Evolutionary conservation across 352 stramenopile species (phyloP).

Genomic region (Hyaloperonospora brassicae): DNA sequence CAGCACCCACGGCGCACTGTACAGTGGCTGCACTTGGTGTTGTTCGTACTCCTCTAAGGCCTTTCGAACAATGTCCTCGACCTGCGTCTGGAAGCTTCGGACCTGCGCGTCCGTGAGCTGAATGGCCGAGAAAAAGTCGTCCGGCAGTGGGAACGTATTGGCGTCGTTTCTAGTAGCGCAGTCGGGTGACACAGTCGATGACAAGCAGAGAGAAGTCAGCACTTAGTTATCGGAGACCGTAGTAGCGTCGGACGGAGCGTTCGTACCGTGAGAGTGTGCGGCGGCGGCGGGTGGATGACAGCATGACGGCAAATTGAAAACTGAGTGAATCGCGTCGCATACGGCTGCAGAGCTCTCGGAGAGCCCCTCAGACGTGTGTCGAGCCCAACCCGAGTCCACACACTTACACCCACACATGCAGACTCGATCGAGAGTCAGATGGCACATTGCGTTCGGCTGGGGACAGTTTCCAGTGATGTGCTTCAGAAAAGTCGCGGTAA

Average conservation of each 20-base stretch:
- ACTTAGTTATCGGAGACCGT: conserved; percentile 23
- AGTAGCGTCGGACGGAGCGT: conserved; percentile 3
- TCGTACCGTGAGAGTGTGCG: conserved; percentile 25
- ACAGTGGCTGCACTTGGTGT: conserved; percentile 28
- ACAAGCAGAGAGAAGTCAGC: background rate
- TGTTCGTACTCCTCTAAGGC: conserved; percentile 30
- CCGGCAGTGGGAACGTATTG: conserved; percentile 32
- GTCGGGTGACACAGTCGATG: background rate
- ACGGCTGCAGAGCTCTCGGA: background rate
- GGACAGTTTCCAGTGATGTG: conserved; percentile 25
- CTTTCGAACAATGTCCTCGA: conserved; percentile 24
- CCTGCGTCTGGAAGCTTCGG: conserved; percentile 24
- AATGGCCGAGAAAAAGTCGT: conserved; percentile 33
- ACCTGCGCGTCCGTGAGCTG: conserved; percentile 28
- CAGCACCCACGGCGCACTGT: conserved; percentile 22
- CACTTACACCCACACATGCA: no score
- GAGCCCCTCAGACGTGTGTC: no score
- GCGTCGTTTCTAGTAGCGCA: conserved; percentile 14
- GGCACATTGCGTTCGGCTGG: conserved; percentile 16
- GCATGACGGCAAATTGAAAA: conserved; percentile 23
- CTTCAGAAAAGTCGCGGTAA: conserved; percentile 20
- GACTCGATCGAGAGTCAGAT: conserved; percentile 20
- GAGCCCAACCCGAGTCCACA: no score
- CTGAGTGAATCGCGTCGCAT: conserved; percentile 8
- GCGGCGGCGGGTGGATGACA: conserved; percentile 13